Conservation (phyloP, 164 flowering plant species). For the Magnolia changhungtana region DNA sequence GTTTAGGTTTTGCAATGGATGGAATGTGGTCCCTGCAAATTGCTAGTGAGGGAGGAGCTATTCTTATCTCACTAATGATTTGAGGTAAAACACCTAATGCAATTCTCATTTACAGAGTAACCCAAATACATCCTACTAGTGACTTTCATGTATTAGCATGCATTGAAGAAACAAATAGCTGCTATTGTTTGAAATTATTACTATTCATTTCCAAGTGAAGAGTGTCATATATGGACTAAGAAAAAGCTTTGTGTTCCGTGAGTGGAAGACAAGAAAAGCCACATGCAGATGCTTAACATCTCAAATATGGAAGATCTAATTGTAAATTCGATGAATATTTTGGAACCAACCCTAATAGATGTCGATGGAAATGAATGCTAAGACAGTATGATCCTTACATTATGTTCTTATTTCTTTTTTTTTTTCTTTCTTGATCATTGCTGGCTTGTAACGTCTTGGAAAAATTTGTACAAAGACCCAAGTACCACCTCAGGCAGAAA, state of each 20-base stretch:
- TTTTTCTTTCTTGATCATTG: neutral
- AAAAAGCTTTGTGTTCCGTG: conserved; percentile 91
- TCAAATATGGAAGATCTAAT: conserved; percentile 68
- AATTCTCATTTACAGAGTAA: no score
- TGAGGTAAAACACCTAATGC: no score
- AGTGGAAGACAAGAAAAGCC: conserved; percentile 90
- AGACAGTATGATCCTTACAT: conserved; percentile 54
- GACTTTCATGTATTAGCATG: neutral
- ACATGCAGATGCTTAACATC: conserved; percentile 90
- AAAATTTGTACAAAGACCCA: no score
- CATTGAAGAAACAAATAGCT: neutral
- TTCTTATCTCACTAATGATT: no score
- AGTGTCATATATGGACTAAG: conserved; percentile 27
- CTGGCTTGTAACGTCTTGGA: no score
- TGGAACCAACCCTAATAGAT: conserved; percentile 82
- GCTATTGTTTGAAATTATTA: neutral
- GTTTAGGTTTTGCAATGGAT: no score
- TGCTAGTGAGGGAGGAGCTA: no score
- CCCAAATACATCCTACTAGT: no score
- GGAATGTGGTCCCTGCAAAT: no score
- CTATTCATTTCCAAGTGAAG: conserved; percentile 33
- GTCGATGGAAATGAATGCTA: conserved; percentile 75
- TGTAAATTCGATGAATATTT: conserved; percentile 89
- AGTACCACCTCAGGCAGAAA: no score
- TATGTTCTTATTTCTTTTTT: neutral